These are phyloP conservation scores for Ulvella scutata DNA, from an alignment of 139 green algal genomes.

Conservation along the genomic window DNA sequence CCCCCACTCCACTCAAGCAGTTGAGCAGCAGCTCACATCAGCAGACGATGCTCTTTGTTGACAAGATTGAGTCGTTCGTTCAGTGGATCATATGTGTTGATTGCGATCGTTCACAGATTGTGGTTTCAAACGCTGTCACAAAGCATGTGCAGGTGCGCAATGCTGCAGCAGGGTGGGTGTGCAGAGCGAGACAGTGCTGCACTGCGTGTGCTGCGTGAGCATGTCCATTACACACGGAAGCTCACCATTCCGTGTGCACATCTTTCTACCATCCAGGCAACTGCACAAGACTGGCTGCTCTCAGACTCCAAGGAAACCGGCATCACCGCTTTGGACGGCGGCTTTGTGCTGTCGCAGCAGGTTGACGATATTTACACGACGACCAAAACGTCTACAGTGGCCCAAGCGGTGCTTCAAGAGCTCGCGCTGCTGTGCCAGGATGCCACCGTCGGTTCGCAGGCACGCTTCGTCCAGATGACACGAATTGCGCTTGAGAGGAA, in stretches of 20 bases:
- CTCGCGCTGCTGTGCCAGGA: not conserved
- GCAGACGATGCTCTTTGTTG: too few species aligned
- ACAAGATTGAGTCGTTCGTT: not conserved
- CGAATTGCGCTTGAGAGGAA: not conserved
- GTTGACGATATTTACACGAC: not conserved
- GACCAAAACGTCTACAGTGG: not conserved
- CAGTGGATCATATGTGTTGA: not conserved
- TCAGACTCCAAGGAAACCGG: not conserved
- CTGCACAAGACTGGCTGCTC: not conserved
- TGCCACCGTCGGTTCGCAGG: not conserved
- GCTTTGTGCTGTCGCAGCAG: not conserved
- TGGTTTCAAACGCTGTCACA: not conserved
- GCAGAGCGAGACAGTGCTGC: not conserved
- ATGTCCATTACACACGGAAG: not conserved
- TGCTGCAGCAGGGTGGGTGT: not conserved
- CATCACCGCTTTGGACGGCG: not conserved
- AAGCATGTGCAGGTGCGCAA: not conserved
- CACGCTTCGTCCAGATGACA: not conserved
- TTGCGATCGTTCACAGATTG: not conserved
- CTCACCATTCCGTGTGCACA: not conserved
- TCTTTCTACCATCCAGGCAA: not conserved
- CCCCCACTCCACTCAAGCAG: not conserved
- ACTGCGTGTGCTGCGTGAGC: not conserved
- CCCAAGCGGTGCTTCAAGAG: not conserved
- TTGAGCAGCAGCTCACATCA: too few species aligned